Evolutionary conservation across 2,329 filamentous ascomycete species (phyloP), one percentile per base, ranked within the genome.

Genomic region (Monosporascus sp.): DNA sequence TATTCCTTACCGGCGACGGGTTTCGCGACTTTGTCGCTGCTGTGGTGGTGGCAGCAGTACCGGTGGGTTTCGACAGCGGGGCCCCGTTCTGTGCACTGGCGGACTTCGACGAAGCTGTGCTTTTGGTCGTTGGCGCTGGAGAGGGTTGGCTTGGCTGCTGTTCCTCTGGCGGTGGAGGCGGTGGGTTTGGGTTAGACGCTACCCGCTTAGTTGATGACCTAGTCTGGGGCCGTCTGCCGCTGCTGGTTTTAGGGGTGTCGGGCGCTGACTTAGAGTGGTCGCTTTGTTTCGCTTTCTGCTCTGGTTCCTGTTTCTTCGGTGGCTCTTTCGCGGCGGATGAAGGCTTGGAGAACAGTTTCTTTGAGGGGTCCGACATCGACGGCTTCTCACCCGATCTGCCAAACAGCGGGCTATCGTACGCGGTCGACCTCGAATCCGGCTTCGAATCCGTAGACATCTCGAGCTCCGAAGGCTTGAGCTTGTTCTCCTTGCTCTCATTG

Each of bases 341-440:
- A 3, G 64, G 60, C 37, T 64, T 65, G 17, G 65, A 68, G 55
- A 68, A 68, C 9, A 69, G 49, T 35, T 68, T 68, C 44, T 61
- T 59, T 2, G 60, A 58, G 9, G 64, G 57, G 43, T 66, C 58
- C 8, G 63, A 57, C n/a, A 62, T 62, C 2, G 64, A 60, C 7
- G 64, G 64, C 17, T 60, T 61, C 55, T 68, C 65, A 17, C 65
- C 64, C 17, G 66, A 68, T 26, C 59, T 66, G 11, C 66, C 67
- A 31, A 69, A 69, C 1, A 68, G 48, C 5, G 67, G 66, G 46
- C 66, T 68, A 38, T 69, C 65, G 40, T 67, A 68, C 7, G 57
- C 47, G 9, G 53, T 59, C 24, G 58, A 58, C 41, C 55, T 54
- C 2, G 58, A 58, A 5, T 48, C 48, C 5, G 48, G 51, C 18